A percentile compares a stretch with the other conserved stretches of the same genome.
These are phyloP conservation scores for Zygoascus bituminiphila DNA, from an alignment of 805 yeast species.

Conservation along the genomic window DNA sequence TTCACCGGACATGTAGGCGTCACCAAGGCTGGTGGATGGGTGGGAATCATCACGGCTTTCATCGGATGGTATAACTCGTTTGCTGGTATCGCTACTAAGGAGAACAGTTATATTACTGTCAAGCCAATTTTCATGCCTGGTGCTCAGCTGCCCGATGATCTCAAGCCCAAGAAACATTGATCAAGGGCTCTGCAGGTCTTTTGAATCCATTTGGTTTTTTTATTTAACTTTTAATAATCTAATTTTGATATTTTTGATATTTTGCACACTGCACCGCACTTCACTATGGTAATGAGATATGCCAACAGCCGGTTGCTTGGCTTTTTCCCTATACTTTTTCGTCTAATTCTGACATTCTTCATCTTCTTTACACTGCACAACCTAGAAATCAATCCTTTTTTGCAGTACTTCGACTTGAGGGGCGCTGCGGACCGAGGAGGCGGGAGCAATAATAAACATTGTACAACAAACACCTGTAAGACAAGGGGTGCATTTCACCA, in stretches of 20 bases:
- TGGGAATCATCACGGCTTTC: constrained; percentile 53
- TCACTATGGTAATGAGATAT: too few species aligned
- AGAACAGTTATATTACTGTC: constrained; percentile 52
- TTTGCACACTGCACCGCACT: neutral
- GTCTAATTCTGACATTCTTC: too few species aligned
- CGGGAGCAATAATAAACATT: too few species aligned
- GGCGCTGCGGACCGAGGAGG: too few species aligned
- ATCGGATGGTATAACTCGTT: constrained; percentile 65
- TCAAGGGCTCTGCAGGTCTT: neutral
- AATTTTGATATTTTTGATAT: neutral
- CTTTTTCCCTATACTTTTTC: too few species aligned
- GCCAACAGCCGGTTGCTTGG: too few species aligned
- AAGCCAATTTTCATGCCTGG: constrained; percentile 46
- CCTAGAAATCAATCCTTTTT: too few species aligned
- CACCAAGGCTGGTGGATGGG: constrained; percentile 51
- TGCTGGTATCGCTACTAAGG: constrained; percentile 58
- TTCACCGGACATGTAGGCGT: constrained; percentile 38
- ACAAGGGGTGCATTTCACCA: too few species aligned
- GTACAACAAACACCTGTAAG: too few species aligned
- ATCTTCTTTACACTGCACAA: too few species aligned
- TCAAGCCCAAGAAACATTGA: neutral
- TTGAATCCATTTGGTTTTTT: neutral
- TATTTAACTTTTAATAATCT: neutral
- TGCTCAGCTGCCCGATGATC: neutral
- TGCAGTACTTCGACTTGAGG: too few species aligned